These are phyloP conservation scores for Cadophora luteo-olivacea DNA, from an alignment of 2,329 filamentous ascomycete genomes.

Conservation along the genomic window DNA sequence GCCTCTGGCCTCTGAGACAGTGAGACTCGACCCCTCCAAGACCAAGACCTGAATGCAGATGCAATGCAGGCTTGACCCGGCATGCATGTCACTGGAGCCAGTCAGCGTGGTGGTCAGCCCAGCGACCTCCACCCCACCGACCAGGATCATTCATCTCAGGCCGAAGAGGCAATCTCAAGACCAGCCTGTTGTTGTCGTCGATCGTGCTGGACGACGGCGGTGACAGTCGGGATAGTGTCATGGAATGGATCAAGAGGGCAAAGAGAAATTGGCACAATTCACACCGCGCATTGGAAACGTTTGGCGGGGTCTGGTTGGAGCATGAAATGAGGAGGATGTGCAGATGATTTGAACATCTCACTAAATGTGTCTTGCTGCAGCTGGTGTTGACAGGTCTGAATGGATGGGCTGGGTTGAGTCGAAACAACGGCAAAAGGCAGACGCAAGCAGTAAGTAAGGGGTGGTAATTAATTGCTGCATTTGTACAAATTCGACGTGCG, in stretches of 20 bases:
- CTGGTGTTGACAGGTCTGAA: neutral
- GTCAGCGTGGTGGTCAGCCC: conserved; percentile 5
- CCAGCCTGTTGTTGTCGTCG: conserved; percentile 20
- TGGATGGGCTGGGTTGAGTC: neutral
- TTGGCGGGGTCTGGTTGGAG: conserved; percentile 5
- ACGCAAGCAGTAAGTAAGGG: neutral
- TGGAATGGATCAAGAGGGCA: conserved; percentile 3
- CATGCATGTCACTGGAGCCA: conserved; percentile 20
- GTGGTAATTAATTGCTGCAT: conserved; percentile 9
- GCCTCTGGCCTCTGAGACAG: conserved; percentile 2
- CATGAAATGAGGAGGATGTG: neutral
- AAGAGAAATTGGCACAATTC: neutral
- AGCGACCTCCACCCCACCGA: conserved; percentile 12
- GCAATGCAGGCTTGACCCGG: conserved; percentile 19
- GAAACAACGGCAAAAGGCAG: neutral
- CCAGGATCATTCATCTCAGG: conserved; percentile 17
- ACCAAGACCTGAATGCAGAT: conserved; percentile 7
- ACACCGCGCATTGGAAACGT: neutral
- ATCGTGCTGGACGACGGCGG: conserved; percentile 8
- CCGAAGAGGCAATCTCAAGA: conserved; percentile 14
- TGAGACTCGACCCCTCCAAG: conserved; percentile 9
- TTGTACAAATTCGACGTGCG: neutral
- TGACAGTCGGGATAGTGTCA: conserved; percentile 16
- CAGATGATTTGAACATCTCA: neutral
- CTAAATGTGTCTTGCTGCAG: conserved; percentile 12